Percentiles rank a stretch among this genome's conserved stretches.
Evolutionary conservation across 805 yeast genomes (phyloP).

Genomic region (Saccharomyces paradoxus): DNA sequence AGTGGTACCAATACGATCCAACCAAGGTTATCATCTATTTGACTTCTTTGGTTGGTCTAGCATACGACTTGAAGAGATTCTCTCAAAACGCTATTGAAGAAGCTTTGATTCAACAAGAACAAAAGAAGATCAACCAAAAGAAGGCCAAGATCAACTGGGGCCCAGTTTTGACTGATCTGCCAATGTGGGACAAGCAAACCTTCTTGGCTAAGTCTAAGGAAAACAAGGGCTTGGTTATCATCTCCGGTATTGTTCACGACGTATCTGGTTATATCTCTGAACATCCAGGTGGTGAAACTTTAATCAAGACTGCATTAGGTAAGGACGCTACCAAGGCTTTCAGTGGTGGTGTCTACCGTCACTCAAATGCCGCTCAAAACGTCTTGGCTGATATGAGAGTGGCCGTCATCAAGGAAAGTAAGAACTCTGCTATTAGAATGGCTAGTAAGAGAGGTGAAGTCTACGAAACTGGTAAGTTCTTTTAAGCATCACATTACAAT

Average conservation of each 20-base stretch:
- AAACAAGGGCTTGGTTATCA: slow-evolving; percentile 54
- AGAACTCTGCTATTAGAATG: slow-evolving; percentile 43
- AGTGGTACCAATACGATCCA: slow-evolving; percentile 85
- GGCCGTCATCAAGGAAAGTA: slow-evolving; percentile 64
- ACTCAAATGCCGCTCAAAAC: slow-evolving; percentile 81
- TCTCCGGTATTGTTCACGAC: slow-evolving; percentile 75
- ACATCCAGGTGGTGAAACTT: slow-evolving; percentile 80
- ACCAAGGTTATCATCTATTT: slow-evolving; percentile 57
- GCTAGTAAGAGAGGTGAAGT: slow-evolving; percentile 32
- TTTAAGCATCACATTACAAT: not conserved
- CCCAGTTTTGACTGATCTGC: slow-evolving; percentile 53
- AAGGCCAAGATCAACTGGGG: slow-evolving; percentile 69
- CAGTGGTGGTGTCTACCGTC: slow-evolving; percentile 80
- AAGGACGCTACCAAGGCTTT: slow-evolving; percentile 80
- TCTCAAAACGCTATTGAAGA: slow-evolving; percentile 77
- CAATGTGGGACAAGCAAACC: slow-evolving; percentile 64
- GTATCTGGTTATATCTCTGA: slow-evolving; percentile 59
- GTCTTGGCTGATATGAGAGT: slow-evolving; percentile 75
- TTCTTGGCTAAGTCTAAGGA: slow-evolving; percentile 45
- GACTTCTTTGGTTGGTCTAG: slow-evolving; percentile 57
- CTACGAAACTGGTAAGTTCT: slow-evolving; percentile 13
- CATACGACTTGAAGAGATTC: slow-evolving; percentile 66
- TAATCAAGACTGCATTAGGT: slow-evolving; percentile 62
- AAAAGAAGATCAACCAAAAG: slow-evolving; percentile 63
- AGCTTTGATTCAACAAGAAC: slow-evolving; percentile 75